Base-by-base conservation (phyloP, 1,284 basidiomycete genomes). In the Pterulicium gracile region DNA sequence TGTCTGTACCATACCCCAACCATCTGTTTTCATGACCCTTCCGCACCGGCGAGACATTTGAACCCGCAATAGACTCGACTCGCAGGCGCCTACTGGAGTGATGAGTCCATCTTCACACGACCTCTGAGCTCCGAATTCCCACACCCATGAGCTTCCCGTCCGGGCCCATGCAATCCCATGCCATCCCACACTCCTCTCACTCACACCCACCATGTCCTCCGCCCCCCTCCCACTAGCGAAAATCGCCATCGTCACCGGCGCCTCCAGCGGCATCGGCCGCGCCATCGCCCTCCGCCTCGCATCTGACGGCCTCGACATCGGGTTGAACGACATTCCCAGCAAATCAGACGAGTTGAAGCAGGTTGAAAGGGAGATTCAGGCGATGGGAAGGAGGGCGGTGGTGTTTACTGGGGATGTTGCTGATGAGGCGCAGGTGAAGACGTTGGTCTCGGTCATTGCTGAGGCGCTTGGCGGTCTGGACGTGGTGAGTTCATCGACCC, bases 211-310 rank as follows among this genome's bases (percentile, higher is more conserved):
- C n/a, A n/a, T n/a, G n/a, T n/a, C n/a, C n/a, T n/a, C n/a, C n/a
- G n/a, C n/a, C n/a, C n/a, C n/a, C n/a, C n/a, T n/a, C n/a, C 36
- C 36, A 17, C 36, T 17, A 15, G 5, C 36, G 4, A 39, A 18
- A 39, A 18, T 17, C 19, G 5, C 36, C 15, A 39, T 39, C 15
- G 36, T 55, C 34, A 55, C 54, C 10, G 53, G 54, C 32, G 47
- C 52, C 7, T 48, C 52, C 22, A 51, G 49, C 10, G 55, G 54
- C 12, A 55, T 55, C 24, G 54, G 54, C 13, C 39, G 43, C 17
- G 44, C 41, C 10, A 51, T 56, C 24, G 52, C 55, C 3, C 46
- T 55, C 7, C 49, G 51, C 5, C 50, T 56, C 15, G 55, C 55
- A 1, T 44, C 48, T 5, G 55, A 55, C 24, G 51, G 51, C 7